Base-by-base conservation (phyloP, 2,329 filamentous ascomycete species). In the Fusarium equiseti region DNA sequence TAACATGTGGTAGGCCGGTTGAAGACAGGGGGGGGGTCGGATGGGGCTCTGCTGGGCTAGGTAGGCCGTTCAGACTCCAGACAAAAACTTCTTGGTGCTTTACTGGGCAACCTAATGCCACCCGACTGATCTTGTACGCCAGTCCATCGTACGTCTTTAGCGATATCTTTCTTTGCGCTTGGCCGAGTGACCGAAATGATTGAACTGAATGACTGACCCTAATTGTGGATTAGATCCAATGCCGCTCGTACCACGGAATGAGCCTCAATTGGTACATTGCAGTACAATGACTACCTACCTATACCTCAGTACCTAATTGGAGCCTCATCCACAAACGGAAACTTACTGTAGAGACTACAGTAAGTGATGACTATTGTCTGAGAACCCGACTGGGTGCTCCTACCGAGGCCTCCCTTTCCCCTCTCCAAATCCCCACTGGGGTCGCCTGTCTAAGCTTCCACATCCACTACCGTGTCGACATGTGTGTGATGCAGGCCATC, bases 41-140 rank as follows among this genome's bases (percentile, higher is more conserved):
- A 74, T 74, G 72, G 72, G 72, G 72, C 72, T 74, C 72, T 73
- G 71, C 70, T 38, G 18, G 11, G 32, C 18, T 11, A 38, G 32
- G 32, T 38, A 38, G 32, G 32, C 16, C 32, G 16, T 38, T 18
- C 32, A 38, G 16, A 38, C 32, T 18, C 35, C 35, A 38, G 35
- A 38, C 16, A 38, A 9, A 38, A 38, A n/a, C 18, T 20, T 20
- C 20, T 20, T 20, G 20, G 20, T 20, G 20, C 20, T 20, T 20
- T 20, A 20, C 20, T 38, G n/a, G 18, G 35, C 35, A n/a, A n/a
- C 18, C 35, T 9, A n/a, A 38, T 38, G 66, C 66, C 35, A 65
- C 20, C 20, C 20, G 20, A 20, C 59, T 64, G 26, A 51, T 44
- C 44, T 46, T 42, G 50, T 50, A 45, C 56, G 52, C 49, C 42